These are phyloP conservation scores for Alternaria dauci DNA, from an alignment of 2,329 filamentous ascomycete species.

Conservation along the genomic window DNA sequence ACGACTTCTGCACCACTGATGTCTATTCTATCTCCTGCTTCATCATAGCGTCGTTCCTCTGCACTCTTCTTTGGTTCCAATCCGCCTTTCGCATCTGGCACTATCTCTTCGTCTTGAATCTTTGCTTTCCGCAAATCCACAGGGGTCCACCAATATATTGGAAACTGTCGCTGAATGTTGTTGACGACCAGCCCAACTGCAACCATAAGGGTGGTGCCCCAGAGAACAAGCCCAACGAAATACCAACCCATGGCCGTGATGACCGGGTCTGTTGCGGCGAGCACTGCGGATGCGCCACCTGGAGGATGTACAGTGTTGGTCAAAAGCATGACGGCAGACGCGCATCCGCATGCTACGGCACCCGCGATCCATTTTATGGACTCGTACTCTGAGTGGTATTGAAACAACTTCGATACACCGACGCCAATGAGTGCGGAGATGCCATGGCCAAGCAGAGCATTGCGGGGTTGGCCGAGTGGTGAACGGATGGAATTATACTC, in stretches of 20 bases:
- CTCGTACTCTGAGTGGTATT: conserved; percentile 48
- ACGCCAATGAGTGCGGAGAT: conserved; percentile 57
- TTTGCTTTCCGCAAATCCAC: conserved; percentile 42
- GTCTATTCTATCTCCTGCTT: conserved; percentile 34
- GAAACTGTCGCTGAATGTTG: conserved; percentile 58
- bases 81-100: conserved; percentile 30
- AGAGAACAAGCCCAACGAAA: conserved; percentile 54
- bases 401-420: conserved; percentile 56
- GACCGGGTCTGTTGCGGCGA: conserved; percentile 53
- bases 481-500: conserved; percentile 59
- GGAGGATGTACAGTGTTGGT: conserved; percentile 61
- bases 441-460: conserved; percentile 56
- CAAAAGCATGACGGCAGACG: conserved; percentile 57
- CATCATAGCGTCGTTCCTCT: conserved; percentile 27
- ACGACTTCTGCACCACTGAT: conserved; percentile 43
- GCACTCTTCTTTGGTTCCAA: conserved; percentile 28
- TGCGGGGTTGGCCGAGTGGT: conserved; percentile 59
- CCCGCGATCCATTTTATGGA: conserved; percentile 56
- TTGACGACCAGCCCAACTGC: conserved; percentile 55
- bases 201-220: conserved; percentile 55
- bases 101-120: conserved; percentile 34
- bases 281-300: conserved; percentile 58
- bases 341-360: conserved; percentile 54
- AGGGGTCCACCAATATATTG: conserved; percentile 60
- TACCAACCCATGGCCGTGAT: conserved; percentile 57